These are phyloP conservation scores for Lactifluus hygrophoroides DNA, from an alignment of 768 basidiomycete genomes.

Conservation along the genomic window DNA sequence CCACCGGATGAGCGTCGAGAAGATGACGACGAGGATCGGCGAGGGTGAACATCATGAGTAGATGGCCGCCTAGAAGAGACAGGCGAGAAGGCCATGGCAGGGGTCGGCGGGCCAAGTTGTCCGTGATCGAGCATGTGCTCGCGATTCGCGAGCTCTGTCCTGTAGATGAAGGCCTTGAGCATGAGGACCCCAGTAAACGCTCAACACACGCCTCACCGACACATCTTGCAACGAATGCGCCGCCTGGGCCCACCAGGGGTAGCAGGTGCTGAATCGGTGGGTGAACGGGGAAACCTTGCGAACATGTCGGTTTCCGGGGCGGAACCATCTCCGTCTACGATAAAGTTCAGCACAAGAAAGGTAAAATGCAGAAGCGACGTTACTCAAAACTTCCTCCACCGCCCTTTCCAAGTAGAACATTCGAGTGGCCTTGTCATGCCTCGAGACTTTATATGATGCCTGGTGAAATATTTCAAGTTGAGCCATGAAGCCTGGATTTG, in stretches of 20 bases:
- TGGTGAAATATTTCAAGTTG: conserved; percentile 78
- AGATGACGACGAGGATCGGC: conserved; percentile 9
- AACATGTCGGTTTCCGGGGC: conserved; percentile 62
- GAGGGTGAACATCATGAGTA: conserved; percentile 11
- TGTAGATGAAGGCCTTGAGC: conserved; percentile 22
- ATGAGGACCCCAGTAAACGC: neutral
- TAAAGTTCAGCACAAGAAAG: conserved; percentile 10
- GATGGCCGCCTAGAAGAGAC: conserved; percentile 37
- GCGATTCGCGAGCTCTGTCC: conserved; percentile 79
- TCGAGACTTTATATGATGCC: conserved; percentile 59
- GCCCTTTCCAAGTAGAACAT: conserved; percentile 80
- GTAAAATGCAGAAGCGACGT: conserved; percentile 24
- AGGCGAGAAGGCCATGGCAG: conserved; percentile 38
- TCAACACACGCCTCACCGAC: conserved; percentile 44
- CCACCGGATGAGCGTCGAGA: conserved; percentile 19
- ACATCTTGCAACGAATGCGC: conserved; percentile 88
- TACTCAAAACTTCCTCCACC: conserved; percentile 71
- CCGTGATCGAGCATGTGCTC: conserved; percentile 93
- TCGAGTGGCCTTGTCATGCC: conserved; percentile 59
- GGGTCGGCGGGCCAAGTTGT: conserved; percentile 63
- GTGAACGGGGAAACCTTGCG: conserved; percentile 60
- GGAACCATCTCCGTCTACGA: conserved; percentile 66
- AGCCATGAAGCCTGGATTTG: conserved; percentile 74
- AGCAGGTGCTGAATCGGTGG: conserved; percentile 49
- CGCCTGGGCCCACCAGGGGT: conserved; percentile 52